Evolutionary conservation across 2,329 filamentous ascomycete genomes (phyloP), one percentile per base, ranked within the genome.

Genomic region (Gnomoniopsis sp.): DNA sequence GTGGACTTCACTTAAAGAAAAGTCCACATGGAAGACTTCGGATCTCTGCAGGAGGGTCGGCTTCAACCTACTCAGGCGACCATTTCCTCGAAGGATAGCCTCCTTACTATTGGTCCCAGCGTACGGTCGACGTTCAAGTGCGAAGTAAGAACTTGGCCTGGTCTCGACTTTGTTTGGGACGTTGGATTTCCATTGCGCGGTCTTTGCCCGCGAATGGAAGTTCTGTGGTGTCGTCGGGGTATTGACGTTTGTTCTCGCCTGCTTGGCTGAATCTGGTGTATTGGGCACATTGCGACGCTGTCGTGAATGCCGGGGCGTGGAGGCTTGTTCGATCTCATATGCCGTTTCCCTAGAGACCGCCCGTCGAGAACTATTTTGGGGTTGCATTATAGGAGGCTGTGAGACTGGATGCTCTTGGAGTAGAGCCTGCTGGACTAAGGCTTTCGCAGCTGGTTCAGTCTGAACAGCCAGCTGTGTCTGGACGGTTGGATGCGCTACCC

Each of bases 21-120:
- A 81, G 64, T 81, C 80, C 7, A 79, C 76, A 60, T 82, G 80
- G 19, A 79, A 72, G 0, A 65, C 61, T 1, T 49, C 33, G 2
- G 65, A 65, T 6, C 33, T 30, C 17, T 14, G 19, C 17, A 65
- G 60, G 2, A 47, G 51, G 12, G 22, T 17, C 6, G 48, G 30
- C n/a, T 52, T 47, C 15, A 62, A 50, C 8, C 49, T 53, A 15
- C 65, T 38, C 4, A 66, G 49, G 19, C 57, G 54, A 3, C 61
- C 60, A 7, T 61, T 55, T 2, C 65, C 63, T 1, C 51, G 60
- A 8, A 66, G 2, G 0, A 71, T 57, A 0, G 50, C 60, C 1
- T 59, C 30, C 34, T 67, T 65, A n/a, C 63, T 55, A 3, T 58
- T 56, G 0, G 59, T 59, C 6, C 61, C 47, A 0, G 66, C 30